Evolutionary conservation across 2,329 filamentous ascomycete species (phyloP).

Genomic region (Xylaria sp.): DNA sequence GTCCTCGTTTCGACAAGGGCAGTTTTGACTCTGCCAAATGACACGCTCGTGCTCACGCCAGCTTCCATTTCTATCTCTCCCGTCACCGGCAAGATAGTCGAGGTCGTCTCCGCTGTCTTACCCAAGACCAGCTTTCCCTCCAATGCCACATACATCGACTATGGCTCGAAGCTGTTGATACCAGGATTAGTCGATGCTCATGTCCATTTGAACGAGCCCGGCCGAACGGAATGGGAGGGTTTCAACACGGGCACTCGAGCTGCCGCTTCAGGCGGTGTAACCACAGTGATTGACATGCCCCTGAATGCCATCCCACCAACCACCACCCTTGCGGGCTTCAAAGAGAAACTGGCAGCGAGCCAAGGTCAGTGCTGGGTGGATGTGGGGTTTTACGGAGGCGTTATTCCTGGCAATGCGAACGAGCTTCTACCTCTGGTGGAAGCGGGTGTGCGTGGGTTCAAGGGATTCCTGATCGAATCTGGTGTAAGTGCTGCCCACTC

Average conservation of each 20-base stretch:
- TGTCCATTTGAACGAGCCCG: conserved; percentile 95
- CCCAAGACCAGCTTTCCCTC: conserved; percentile 68
- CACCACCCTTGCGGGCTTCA: conserved; percentile 75
- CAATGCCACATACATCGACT: conserved; percentile 70
- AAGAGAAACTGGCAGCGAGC: conserved; percentile 80
- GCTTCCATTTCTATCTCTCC: conserved; percentile 79
- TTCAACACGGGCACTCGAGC: conserved; percentile 93
- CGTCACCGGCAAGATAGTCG: conserved; percentile 75
- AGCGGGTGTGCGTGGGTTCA: conserved; percentile 88
- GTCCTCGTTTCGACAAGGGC: conserved; percentile 82
- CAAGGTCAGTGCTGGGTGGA: conserved; percentile 93
- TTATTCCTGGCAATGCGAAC: conserved; percentile 80
- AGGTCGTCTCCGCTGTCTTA: conserved; percentile 68
- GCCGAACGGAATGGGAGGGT: conserved; percentile 95
- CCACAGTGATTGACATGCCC: conserved; percentile 96
- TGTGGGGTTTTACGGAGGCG: conserved; percentile 95
- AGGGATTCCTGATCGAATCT: conserved; percentile 94
- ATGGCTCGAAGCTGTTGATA: conserved; percentile 77
- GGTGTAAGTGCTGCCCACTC: conserved; percentile 57
- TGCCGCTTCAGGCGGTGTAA: conserved; percentile 91
- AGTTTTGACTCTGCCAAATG: conserved; percentile 65
- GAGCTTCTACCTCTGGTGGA: conserved; percentile 77
- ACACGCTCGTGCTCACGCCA: conserved; percentile 61
- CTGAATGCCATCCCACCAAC: conserved; percentile 95
- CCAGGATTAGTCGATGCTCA: conserved; percentile 94